Base-by-base conservation (phyloP, 2,329 filamentous ascomycete genomes). In the Diplocarpon rosae region DNA sequence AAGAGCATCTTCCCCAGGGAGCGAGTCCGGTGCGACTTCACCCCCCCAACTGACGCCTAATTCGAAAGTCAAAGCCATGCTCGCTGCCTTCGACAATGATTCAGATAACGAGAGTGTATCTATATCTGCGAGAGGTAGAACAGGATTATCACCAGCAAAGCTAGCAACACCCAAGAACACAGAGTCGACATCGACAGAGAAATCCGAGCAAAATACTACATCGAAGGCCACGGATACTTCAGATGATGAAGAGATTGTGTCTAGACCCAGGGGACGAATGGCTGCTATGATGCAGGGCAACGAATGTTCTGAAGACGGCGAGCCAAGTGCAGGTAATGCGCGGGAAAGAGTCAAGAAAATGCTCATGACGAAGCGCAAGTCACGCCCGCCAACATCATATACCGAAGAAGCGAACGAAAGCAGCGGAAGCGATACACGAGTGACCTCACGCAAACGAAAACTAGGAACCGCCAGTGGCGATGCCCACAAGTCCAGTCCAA, bases 261-360 rank as follows among this genome's bases (percentile, higher is more conserved):
- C 71, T 2, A 66, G 68, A 36, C 82, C 82, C 0, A 71, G 73
- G 43, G 80, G 81, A 17, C 73, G 75, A 42, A 68, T 85, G 53
- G 80, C 80, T 11, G 71, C 80, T 13, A 70, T 76, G 41, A 78
- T 87, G 71, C 71, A 74, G 49, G 71, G 60, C 15, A 34, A 48
- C 5, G 49, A 28, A 16, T 49, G 42, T 9, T 52, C 47, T 8
- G 55, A 53, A 11, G 45, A 50, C 10, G 51, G 52, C 11, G 36
- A 44, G 15, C 36, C 38, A 11, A 38, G 39, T 42, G 54, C 33
- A 31, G 59, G 53, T 8, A 53, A 53, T 17, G 63, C 65, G 3
- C 60, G 64, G 40, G 66, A 70, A 47, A 65, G 68, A 47, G 63
- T 68, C 30, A 69, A 60, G 54, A 67, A 65, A 54, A 63, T 69